Percentiles rank a stretch among this genome's conserved stretches.
These are phyloP conservation scores for Calonectria henricotiae DNA, from an alignment of 2,329 filamentous ascomycete species.

Conservation along the genomic window DNA sequence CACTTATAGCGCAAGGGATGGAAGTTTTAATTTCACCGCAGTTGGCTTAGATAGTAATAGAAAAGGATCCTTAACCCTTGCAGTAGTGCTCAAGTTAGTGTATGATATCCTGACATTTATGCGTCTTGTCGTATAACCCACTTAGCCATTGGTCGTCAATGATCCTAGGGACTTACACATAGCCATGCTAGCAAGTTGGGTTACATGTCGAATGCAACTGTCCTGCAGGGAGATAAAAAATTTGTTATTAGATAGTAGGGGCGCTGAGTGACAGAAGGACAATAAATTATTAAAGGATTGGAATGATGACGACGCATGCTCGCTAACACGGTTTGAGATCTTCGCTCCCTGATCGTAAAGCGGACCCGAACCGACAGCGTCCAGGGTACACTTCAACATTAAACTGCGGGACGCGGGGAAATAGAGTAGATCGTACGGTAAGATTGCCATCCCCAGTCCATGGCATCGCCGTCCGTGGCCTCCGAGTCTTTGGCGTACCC, in stretches of 20 bases:
- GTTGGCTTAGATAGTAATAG: neutral
- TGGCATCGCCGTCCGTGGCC: neutral
- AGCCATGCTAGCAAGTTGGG: neutral
- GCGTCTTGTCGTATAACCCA: too few species aligned
- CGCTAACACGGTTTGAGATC: slow-evolving; percentile 18
- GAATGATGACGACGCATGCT: slow-evolving; percentile 33
- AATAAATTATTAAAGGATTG: slow-evolving; percentile 21
- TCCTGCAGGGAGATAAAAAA: neutral
- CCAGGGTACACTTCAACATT: slow-evolving; percentile 27
- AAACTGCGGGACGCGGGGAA: slow-evolving; percentile 36
- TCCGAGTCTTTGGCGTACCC: slow-evolving; percentile 14
- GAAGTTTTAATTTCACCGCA: neutral
- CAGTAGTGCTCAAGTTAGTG: slow-evolving; percentile 2
- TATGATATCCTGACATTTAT: neutral
- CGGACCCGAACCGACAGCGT: slow-evolving; percentile 34
- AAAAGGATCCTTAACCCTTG: neutral
- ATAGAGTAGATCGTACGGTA: slow-evolving; percentile 22
- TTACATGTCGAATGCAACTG: slow-evolving; percentile 8
- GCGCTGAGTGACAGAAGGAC: neutral
- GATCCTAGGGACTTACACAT: neutral
- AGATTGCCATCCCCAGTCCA: neutral
- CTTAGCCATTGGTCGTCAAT: neutral
- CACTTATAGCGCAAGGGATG: neutral
- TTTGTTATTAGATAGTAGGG: neutral
- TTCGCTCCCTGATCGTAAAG: slow-evolving; percentile 8